Evolutionary conservation across 352 stramenopile species (phyloP).

Genomic region (Proteromonas lacertae): DNA sequence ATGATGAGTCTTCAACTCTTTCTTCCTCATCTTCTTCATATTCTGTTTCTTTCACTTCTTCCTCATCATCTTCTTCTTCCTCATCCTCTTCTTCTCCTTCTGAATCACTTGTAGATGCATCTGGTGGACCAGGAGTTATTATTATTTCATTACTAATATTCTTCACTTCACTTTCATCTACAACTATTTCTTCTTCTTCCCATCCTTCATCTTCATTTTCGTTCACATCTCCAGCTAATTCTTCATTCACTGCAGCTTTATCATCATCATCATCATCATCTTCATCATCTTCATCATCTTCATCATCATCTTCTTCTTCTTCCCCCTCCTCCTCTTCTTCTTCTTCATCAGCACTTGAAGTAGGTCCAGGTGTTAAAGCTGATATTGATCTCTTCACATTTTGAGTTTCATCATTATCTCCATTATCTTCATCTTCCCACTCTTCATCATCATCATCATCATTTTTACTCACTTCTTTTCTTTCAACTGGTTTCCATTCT

Average conservation of each 20-base stretch:
- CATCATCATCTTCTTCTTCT: conserved; percentile 1
- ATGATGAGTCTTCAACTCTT: too few species aligned
- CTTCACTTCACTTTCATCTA: conserved; percentile 4
- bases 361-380: not conserved
- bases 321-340: conserved; percentile 1
- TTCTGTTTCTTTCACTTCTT: too few species aligned
- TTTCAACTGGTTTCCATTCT: conserved; percentile 2
- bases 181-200: conserved; percentile 1
- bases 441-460: conserved; percentile 2
- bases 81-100: too few species aligned
- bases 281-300: conserved; percentile 3
- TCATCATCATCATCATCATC: conserved; percentile 3
- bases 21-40: too few species aligned
- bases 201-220: not conserved
- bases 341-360: not conserved
- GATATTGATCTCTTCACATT: not conserved
- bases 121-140: not conserved
- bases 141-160: conserved; percentile 5
- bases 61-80: too few species aligned
- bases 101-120: not conserved
- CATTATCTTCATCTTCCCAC: not conserved
- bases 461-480: conserved; percentile 2
- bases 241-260: not conserved
- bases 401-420: not conserved
- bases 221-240: not conserved